Evolutionary conservation across 169 alveolate genomes (phyloP).

Genomic region (Eimeria sp.): DNA sequence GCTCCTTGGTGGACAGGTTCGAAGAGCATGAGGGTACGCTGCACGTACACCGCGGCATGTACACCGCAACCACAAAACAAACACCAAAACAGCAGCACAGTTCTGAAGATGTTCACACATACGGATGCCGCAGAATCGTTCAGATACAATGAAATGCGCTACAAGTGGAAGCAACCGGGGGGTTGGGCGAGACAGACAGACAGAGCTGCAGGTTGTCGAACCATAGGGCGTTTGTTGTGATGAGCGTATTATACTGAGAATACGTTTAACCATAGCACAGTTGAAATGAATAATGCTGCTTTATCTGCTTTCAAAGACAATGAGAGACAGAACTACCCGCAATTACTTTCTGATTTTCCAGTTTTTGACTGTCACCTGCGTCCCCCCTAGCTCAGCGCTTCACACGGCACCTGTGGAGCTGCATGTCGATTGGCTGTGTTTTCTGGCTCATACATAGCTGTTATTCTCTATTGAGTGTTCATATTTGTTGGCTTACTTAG

Average conservation of each 20-base stretch:
- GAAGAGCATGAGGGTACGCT: slow-evolving; percentile 85
- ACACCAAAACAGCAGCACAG: neutral
- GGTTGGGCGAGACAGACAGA: neutral
- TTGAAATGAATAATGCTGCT: neutral
- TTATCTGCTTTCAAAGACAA: neutral
- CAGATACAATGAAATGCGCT: neutral
- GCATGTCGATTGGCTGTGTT: neutral
- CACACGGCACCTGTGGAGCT: neutral
- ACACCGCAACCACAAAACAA: neutral
- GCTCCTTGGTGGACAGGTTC: slow-evolving; percentile 87
- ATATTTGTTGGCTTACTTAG: neutral
- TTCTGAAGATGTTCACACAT: neutral
- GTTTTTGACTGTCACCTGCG: neutral
- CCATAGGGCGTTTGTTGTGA: too few relatives aligned
- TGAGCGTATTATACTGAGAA: neutral
- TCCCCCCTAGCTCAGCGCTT: neutral
- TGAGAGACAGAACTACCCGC: neutral
- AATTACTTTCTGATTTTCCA: neutral
- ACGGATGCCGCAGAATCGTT: neutral
- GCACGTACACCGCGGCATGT: neutral
- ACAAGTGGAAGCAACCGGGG: slow-evolving; percentile 2
- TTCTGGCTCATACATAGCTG: neutral
- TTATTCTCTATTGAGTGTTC: neutral
- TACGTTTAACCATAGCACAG: neutral
- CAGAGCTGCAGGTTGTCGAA: neutral